These are phyloP conservation scores for Colletotrichum acutatum DNA, from an alignment of 2,329 filamentous ascomycete species.

Conservation along the genomic window DNA sequence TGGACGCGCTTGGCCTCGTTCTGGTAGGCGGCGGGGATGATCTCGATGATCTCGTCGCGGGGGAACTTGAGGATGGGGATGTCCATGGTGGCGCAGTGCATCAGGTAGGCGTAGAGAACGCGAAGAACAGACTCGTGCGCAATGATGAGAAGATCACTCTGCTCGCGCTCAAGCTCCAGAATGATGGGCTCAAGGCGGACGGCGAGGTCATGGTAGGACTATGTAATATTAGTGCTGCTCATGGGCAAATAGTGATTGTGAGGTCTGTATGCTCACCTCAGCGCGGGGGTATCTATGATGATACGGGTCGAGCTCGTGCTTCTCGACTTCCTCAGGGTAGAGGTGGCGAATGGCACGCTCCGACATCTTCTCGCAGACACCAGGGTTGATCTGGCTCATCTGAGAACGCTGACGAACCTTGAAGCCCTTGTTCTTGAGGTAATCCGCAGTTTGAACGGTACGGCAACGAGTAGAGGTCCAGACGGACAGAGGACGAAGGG, in stretches of 20 bases:
- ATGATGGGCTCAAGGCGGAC: constrained; percentile 98
- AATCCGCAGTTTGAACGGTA: constrained; percentile 89
- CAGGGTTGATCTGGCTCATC: constrained; percentile 97
- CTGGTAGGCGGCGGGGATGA: constrained; percentile 96
- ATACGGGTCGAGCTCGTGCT: constrained; percentile 95
- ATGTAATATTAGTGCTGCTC: constrained; percentile 21
- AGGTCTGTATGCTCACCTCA: constrained; percentile 68
- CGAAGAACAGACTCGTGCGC: constrained; percentile 98
- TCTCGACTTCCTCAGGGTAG: constrained; percentile 90
- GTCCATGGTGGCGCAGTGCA: constrained; percentile 96
- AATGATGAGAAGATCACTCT: constrained; percentile 97
- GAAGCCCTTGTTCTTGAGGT: constrained; percentile 82
- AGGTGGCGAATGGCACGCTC: constrained; percentile 82
- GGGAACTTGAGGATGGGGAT: constrained; percentile 95
- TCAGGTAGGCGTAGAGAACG: constrained; percentile 96
- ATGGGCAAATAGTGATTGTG: background rate
- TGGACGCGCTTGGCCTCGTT: constrained; percentile 93
- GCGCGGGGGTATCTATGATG: constrained; percentile 96
- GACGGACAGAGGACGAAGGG: constrained; percentile 83
- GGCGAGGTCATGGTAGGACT: constrained; percentile 99
- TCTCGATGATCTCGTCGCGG: constrained; percentile 97
- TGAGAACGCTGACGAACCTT: constrained; percentile 92
- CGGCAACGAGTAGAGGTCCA: constrained; percentile 95
- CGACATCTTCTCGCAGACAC: constrained; percentile 93
- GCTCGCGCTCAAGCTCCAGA: constrained; percentile 94